Base-by-base conservation (phyloP, 371 early-diverging fungal genomes). In the Umbelopsis sp. region DNA sequence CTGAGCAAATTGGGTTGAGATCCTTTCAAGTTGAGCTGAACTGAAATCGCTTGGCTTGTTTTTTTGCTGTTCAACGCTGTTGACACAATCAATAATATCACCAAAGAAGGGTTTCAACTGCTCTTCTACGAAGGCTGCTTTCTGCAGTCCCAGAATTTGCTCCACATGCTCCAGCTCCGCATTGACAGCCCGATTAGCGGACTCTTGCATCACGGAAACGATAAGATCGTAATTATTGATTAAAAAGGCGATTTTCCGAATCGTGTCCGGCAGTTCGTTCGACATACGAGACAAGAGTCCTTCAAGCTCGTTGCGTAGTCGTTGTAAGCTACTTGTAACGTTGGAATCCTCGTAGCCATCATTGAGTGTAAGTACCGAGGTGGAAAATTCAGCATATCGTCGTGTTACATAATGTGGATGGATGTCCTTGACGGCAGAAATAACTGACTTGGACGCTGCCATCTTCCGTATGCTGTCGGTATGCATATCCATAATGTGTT, bases 201-300 rank as follows among this genome's bases (percentile, higher is more conserved):
- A 84, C 78, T 93, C 93, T 92, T 86, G 82, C 44, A 97, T 82
- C 16, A 96, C 90, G 0, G 91, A 84, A 16, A 89, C 78, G 35
- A 96, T 88, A 24, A 94, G 81, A 69, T 97, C 97, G 70, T 91
- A 93, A 70, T 96, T 96, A 82, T 96, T 97, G 72, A 97, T 94
- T 67, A 93, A 77, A 65, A 96, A 95, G 12, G 94, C 89, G 63
- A 91, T 82, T 25, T 90, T 78, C 44, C 83, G 84, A 63, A 90
- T 88, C 22, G 80, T 77, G 57, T 92, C 93, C 3, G 82, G 66
- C 67, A 93, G 86, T 44, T 92, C 91, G 29, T 83, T 89, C 0
- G 94, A 87, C 87, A 94, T 91, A 25, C 88, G 82, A 12, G 82
- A 75, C 5, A 84, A 77, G 12, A 95, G 79, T 3, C 85, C 84